phyloP scores from a whole-genome alignment of 495 filamentous ascomycete genomes.

The Hyphodiscus hymeniophilus region DNA sequence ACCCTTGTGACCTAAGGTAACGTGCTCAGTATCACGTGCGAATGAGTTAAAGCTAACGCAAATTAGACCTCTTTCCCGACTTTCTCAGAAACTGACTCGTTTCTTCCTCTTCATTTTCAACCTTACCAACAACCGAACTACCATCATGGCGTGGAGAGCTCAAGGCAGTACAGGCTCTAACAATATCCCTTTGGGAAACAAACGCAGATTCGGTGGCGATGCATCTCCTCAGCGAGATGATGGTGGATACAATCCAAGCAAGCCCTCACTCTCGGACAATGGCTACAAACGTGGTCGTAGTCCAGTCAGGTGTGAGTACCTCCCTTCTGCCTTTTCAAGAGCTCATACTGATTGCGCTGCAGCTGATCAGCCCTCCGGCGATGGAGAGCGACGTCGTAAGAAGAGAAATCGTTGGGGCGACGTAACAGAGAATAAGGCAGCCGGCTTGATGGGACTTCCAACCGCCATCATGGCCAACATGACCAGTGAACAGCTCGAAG shows the following conservation, averaged over 20 bases:
- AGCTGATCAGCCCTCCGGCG: slow-evolving; percentile 35
- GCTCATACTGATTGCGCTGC: slow-evolving; percentile 18
- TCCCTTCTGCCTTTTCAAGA: neutral
- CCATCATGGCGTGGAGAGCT: slow-evolving; percentile 79
- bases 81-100: neutral
- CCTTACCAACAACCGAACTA: neutral
- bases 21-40: too few relatives aligned
- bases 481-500: slow-evolving; percentile 96
- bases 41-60: too few relatives aligned
- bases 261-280: slow-evolving; percentile 31
- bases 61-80: too few relatives aligned
- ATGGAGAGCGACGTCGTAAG: slow-evolving; percentile 79
- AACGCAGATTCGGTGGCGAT: slow-evolving; percentile 69
- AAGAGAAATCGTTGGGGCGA: slow-evolving; percentile 98
- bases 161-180: slow-evolving; percentile 98
- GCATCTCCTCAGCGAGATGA: slow-evolving; percentile 35
- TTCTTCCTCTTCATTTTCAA: neutral
- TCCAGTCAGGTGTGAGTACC: slow-evolving; percentile 36
- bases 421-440: slow-evolving; percentile 92
- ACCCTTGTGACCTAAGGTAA: too few relatives aligned
- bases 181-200: slow-evolving; percentile 87
- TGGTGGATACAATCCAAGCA: slow-evolving; percentile 45
- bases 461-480: slow-evolving; percentile 94
- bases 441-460: slow-evolving; percentile 93
- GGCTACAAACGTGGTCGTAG: slow-evolving; percentile 67